phyloP scores from a whole-genome alignment of 768 basidiomycete genomes.

The Suillus placidus region DNA sequence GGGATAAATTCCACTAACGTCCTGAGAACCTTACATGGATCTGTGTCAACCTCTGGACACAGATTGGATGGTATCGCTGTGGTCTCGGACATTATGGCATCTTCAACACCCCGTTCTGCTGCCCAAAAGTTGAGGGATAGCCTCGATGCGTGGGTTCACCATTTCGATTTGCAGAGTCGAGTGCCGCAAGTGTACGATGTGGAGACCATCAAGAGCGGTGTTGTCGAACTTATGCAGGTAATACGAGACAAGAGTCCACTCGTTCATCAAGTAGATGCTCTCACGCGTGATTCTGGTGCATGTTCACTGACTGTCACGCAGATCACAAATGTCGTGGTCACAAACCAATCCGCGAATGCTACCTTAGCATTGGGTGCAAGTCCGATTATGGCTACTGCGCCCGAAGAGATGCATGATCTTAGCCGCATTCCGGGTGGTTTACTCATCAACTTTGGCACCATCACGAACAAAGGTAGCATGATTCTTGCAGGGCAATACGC shows the following conservation, averaged over 20 bases:
- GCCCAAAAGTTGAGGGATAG: conserved; percentile 48
- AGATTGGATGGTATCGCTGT: conserved; percentile 83
- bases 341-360: conserved; percentile 87
- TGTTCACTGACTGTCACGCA: conserved; percentile 30
- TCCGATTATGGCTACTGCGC: conserved; percentile 91
- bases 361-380: conserved; percentile 87
- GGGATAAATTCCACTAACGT: conserved; percentile 85
- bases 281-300: neutral
- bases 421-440: conserved; percentile 64
- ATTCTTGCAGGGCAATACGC: conserved; percentile 69
- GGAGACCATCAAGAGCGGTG: conserved; percentile 44
- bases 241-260: conserved; percentile 64
- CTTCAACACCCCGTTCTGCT: conserved; percentile 53
- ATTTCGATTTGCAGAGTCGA: neutral
- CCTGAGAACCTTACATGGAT: conserved; percentile 73
- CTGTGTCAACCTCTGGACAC: conserved; percentile 58
- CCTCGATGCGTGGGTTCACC: conserved; percentile 35
- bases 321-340: conserved; percentile 91
- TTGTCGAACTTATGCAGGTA: conserved; percentile 50
- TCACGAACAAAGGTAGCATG: conserved; percentile 75
- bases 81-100: conserved; percentile 83
- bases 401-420: conserved; percentile 82
- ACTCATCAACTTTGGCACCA: conserved; percentile 87
- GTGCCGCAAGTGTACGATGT: conserved; percentile 24
- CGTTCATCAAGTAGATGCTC: conserved; percentile 68